A percentile compares a stretch with the other conserved stretches of the same genome.
Conservation (phyloP, 345 rosid species). For the Eutrema yunnanense region DNA sequence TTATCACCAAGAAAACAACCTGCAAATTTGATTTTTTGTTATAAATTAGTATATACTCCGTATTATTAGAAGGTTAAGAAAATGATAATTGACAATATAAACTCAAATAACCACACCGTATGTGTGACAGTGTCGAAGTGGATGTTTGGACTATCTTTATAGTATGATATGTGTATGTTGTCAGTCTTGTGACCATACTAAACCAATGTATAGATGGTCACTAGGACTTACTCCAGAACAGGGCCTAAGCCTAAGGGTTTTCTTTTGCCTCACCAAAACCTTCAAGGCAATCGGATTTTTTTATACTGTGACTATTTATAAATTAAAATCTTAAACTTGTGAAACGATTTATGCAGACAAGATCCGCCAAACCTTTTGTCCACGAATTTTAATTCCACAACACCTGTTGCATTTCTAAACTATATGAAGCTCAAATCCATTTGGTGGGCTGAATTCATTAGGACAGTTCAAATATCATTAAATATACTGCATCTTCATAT, state of each 20-base stretch:
- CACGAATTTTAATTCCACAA: neutral
- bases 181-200: neutral
- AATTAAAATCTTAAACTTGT: neutral
- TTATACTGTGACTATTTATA: neutral
- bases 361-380: neutral
- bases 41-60: neutral
- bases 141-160: neutral
- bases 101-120: neutral
- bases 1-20: constrained; percentile 1
- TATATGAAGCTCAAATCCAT: neutral
- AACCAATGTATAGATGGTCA: neutral
- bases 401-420: neutral
- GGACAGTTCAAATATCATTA: no score
- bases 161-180: neutral
- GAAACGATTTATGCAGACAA: neutral
- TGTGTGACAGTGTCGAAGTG: neutral
- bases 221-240: no score
- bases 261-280: neutral
- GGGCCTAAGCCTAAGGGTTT: neutral
- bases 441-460: neutral
- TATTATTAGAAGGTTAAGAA: neutral
- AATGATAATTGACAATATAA: neutral
- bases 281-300: neutral
- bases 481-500: no score
- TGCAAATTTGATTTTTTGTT: neutral